Base-by-base conservation (phyloP, 345 rosid species). In the Syzygium aromaticum region DNA sequence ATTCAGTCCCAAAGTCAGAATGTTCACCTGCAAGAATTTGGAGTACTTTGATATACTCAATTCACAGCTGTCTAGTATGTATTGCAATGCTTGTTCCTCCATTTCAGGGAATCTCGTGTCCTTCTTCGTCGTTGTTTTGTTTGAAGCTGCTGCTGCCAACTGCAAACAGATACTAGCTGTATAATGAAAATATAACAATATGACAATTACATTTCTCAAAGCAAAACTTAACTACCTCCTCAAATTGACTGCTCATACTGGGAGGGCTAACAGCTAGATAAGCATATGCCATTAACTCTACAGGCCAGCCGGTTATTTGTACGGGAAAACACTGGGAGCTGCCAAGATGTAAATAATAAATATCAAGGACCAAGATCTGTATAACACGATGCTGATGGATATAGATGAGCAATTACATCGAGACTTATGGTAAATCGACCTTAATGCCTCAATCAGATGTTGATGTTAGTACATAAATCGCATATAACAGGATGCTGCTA, bases 61-160 rank as follows among this genome's bases (percentile, higher is more conserved):
- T 92, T 97, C 99, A 19, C 99, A 97, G 52, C 94, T 91, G 67
- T 95, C 98, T 51, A 96, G 89, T 85, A 97, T 88, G 90, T 93
- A 95, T 88, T 95, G 98, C 86, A 96, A 84, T 56, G 98, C 96
- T 83, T 90, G 86, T 90, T 98, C 99, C 89, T 96, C 98, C 17
- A 98, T 91, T 88, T 95, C 95, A 1, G 96, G 95, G 90, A 92
- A 96, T 59, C 89, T 91, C 84, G 91, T 84, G 89, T 94, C 94
- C 86, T 95, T 96, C 86, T 92, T 94, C 11, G 90, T 84, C 61
- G 90, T 88, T 88, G 92, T 90, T 88, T 94, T 94, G 86, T 95
- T 95, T 43, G 99, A 95, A 86, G 99, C 98, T 27, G 98, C 96
- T 67, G 97, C 93, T n/a, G 98, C 98, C 95, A 98, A 93, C 99